phyloP scores from a whole-genome alignment of 202 grass and related monocot species.

The Digitaria exilis region DNA sequence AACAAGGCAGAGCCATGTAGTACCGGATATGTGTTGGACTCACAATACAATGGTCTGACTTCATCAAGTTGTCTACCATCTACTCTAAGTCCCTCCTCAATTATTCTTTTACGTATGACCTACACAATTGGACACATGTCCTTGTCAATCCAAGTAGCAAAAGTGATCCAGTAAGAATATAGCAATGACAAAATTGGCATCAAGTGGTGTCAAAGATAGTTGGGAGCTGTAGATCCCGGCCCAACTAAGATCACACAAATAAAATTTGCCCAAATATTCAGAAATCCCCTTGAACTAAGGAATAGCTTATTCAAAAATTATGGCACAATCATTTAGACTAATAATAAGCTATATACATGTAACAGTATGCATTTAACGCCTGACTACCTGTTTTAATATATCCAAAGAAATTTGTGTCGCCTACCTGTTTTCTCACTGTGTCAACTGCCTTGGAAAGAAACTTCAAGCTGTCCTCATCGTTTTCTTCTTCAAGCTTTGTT shows the following conservation, averaged over 20 bases:
- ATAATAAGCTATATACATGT: conserved; percentile 14
- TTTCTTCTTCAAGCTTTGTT: conserved; percentile 91
- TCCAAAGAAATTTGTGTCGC: neutral
- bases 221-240: neutral
- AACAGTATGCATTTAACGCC: neutral
- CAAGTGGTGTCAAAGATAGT: conserved; percentile 13
- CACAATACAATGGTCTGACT: conserved; percentile 89
- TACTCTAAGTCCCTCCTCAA: conserved; percentile 86
- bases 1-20: conserved; percentile 96
- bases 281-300: conserved; percentile 16
- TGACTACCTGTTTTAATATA: neutral
- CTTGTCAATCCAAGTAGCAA: conserved; percentile 15
- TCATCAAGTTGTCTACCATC: conserved; percentile 97
- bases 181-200: conserved; percentile 23
- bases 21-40: conserved; percentile 69
- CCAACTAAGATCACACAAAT: conserved; percentile 2
- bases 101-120: conserved; percentile 95
- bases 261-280: conserved; percentile 18
- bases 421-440: conserved; percentile 91
- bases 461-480: conserved; percentile 92
- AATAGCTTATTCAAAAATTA: conserved; percentile 8
- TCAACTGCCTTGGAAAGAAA: conserved; percentile 87
- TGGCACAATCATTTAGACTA: neutral
- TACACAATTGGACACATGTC: conserved; percentile 35
- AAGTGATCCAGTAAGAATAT: conserved; percentile 37